Evolutionary conservation across 2,329 filamentous ascomycete genomes (phyloP).

Genomic region (Diaporthe batatas): DNA sequence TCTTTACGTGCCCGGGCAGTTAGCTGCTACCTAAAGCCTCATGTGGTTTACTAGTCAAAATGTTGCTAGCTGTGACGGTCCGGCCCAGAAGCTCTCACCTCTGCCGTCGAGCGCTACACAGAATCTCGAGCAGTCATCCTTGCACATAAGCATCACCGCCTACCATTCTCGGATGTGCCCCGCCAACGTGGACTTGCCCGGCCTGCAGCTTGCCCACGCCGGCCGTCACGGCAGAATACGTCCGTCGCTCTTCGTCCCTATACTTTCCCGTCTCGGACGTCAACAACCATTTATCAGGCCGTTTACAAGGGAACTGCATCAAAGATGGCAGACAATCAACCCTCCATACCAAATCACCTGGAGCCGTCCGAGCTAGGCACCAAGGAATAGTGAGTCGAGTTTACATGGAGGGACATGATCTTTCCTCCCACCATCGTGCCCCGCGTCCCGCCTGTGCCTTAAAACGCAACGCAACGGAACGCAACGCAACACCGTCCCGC

Average conservation of each 20-base stretch:
- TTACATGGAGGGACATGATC: background rate
- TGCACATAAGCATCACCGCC: background rate
- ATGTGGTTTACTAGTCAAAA: background rate
- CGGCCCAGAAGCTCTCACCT: background rate
- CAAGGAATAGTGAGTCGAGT: slow-evolving; percentile 82
- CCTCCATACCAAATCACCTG: slow-evolving; percentile 71
- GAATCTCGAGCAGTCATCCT: slow-evolving; percentile 23
- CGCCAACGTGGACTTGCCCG: background rate
- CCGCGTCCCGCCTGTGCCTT: no score
- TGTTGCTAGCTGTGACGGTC: background rate
- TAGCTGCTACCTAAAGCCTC: background rate
- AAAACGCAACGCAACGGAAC: background rate
- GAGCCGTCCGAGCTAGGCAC: slow-evolving; percentile 86
- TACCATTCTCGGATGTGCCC: slow-evolving; percentile 25
- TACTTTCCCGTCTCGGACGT: background rate
- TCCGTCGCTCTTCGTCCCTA: background rate
- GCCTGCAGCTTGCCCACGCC: background rate
- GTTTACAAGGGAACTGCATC: no score
- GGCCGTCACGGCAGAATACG: background rate
- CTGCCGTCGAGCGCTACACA: background rate
- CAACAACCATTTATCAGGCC: background rate
- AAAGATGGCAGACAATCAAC: slow-evolving; percentile 31
- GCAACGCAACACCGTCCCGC: slow-evolving; percentile 8
- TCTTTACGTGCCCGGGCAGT: no score
- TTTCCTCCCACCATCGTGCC: background rate